A percentile compares a stretch with the other conserved stretches of the same genome.
Conservation (phyloP, 768 basidiomycete species). For the Coprinopsis sp. region DNA sequence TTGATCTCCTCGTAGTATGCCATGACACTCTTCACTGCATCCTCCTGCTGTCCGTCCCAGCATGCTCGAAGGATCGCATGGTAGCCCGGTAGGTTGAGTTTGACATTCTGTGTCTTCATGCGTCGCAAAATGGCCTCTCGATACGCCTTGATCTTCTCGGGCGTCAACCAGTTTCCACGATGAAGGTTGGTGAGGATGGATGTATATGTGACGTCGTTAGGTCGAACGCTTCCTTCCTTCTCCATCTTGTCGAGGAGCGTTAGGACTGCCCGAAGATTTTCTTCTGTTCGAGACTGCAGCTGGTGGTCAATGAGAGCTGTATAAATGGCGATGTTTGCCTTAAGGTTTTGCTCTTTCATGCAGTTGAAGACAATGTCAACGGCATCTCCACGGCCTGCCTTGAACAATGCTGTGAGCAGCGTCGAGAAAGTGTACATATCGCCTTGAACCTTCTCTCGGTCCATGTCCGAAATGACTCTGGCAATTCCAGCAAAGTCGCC, state of each 20-base stretch:
- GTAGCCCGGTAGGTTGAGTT: conserved; percentile 61
- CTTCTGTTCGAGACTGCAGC: conserved; percentile 49
- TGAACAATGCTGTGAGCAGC: conserved; percentile 73
- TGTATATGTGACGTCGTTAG: conserved; percentile 84
- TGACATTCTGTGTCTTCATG: conserved; percentile 55
- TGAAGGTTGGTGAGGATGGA: conserved; percentile 70
- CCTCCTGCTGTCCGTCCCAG: conserved; percentile 45
- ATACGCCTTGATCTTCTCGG: conserved; percentile 40
- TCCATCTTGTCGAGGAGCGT: conserved; percentile 78
- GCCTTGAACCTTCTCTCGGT: conserved; percentile 48
- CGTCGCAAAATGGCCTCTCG: conserved; percentile 45
- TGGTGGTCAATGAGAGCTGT: conserved; percentile 77
- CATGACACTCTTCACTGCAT: conserved; percentile 53
- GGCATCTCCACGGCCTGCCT: conserved; percentile 63
- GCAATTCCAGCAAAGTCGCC: conserved; percentile 62
- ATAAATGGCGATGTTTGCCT: conserved; percentile 73
- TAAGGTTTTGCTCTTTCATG: conserved; percentile 73
- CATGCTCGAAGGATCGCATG: conserved; percentile 72
- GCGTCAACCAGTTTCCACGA: conserved; percentile 48
- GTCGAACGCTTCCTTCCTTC: conserved; percentile 38
- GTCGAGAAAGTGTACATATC: conserved; percentile 88
- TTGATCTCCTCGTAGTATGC: conserved; percentile 60
- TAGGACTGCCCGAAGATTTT: conserved; percentile 57
- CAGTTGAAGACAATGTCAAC: conserved; percentile 56
- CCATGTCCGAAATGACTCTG: conserved; percentile 52